phyloP scores from a whole-genome alignment of 1,139 yeast genomes.

The Torulaspora pretoriensis region DNA sequence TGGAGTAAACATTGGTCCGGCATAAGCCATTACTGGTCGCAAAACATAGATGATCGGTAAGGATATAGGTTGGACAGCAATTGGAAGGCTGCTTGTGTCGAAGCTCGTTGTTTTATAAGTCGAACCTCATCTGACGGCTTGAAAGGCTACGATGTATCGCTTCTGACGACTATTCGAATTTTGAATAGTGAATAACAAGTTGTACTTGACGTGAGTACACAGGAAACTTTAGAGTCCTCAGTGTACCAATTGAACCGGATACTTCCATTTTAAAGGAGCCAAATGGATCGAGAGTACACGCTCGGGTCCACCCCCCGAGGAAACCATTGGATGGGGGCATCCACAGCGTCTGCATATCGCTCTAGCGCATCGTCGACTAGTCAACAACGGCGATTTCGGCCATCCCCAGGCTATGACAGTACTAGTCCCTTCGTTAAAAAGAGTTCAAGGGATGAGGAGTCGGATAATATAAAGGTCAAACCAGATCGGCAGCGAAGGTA shows the following conservation, averaged over 20 bases:
- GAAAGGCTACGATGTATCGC: conserved; percentile 1
- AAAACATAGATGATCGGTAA: no score
- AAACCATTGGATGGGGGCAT: conserved; percentile 29
- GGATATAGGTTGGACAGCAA: no score
- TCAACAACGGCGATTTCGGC: conserved; percentile 15
- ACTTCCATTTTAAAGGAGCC: neutral
- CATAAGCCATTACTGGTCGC: no score
- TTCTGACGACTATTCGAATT: neutral
- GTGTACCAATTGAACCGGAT: neutral
- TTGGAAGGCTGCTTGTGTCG: no score
- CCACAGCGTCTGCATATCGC: conserved; percentile 14
- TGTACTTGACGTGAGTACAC: neutral
- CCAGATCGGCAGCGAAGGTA: conserved; percentile 3
- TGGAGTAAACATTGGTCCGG: no score
- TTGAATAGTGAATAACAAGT: conserved; percentile 6
- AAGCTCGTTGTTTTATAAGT: neutral
- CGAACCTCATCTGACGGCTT: neutral
- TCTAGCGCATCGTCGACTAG: conserved; percentile 2
- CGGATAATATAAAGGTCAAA: neutral
- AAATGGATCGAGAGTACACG: conserved; percentile 24
- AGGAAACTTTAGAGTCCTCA: neutral
- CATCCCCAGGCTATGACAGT: neutral
- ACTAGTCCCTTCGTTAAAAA: neutral
- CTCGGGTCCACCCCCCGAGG: conserved; percentile 31
- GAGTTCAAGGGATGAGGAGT: neutral